Base-by-base conservation (phyloP, 2,329 filamentous ascomycete genomes). In the Epichloe typhina region DNA sequence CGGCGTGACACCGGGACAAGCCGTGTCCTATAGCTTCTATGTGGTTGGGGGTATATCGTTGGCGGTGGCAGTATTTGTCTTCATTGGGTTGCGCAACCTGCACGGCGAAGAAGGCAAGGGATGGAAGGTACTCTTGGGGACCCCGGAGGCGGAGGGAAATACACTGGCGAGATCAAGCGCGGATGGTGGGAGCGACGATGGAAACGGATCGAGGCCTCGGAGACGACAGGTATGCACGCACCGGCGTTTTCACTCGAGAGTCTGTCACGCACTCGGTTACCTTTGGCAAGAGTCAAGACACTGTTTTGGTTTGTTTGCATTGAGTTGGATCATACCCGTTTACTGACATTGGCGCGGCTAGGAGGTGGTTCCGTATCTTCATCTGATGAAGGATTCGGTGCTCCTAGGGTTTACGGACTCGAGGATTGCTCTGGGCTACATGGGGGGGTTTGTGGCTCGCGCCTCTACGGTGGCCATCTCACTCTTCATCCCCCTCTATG, bases 381-480 rank as follows among this genome's bases (percentile, higher is more conserved):
- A 77, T 55, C 75, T 86, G 50, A 69, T 88, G 48, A 69, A 76
- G 55, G 71, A 81, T 54, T 76, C 86, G 37, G 64, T 90, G 58
- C 58, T 80, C 6, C 75, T 95, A 11, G 90, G 86, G 13, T 80
- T 88, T 59, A 80, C 73, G 8, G 86, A 94, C 62, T 75, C 81
- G 9, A 79, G 85, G 58, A 95, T 98, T 54, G 83, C 82, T 17
- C 75, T 97, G 0, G 91, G 86, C 31, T 98, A 97, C 61, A 71
- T 97, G 0, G 93, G 91, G 55, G 93, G 93, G 1, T 96, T 97
- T 60, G 91, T 98, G 2, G 91, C 90, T 9, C 82, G 93, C 51
- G 90, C 93, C 7, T 96, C 90, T 0, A 95, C 89, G 0, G 93
- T 98, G 5, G 91, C 87, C 49, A 95, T 98, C 56, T 94, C 88